Evolutionary conservation across 2,329 filamentous ascomycete species (phyloP).

Genomic region (Cladophialophora bantiana): DNA sequence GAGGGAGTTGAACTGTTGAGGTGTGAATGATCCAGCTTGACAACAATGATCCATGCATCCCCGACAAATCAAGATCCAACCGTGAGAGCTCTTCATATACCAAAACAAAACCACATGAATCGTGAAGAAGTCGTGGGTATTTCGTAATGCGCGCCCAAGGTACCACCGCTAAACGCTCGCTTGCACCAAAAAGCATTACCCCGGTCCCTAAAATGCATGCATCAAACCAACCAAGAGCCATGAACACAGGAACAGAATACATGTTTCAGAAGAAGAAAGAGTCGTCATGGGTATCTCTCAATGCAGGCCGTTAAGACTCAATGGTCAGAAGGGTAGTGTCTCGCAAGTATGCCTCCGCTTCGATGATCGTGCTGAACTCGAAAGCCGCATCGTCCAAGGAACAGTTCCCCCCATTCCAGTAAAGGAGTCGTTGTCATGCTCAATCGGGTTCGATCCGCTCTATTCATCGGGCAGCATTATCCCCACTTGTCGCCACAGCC

Average conservation of each 20-base stretch:
- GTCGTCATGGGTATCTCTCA: conserved; percentile 37
- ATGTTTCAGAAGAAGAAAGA: conserved; percentile 17
- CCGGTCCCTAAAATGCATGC: conserved; percentile 23
- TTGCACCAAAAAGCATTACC: conserved; percentile 22
- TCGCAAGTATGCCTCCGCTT: conserved; percentile 28
- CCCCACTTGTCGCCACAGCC: conserved; percentile 58
- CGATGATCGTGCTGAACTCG: conserved; percentile 18
- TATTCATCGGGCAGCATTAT: conserved; percentile 43
- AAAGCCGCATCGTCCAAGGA: conserved; percentile 7
- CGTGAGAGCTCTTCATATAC: conserved; percentile 4
- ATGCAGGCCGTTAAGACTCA: conserved; percentile 33
- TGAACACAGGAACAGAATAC: conserved; percentile 30
- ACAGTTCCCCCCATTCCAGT: conserved; percentile 8
- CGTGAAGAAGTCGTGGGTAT: conserved; percentile 30
- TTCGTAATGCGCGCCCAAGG: conserved; percentile 22
- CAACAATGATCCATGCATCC: not conserved
- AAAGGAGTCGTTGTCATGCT: conserved; percentile 10
- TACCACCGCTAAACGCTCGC: conserved; percentile 28
- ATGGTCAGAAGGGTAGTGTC: conserved; percentile 31
- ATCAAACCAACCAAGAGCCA: conserved; percentile 20
- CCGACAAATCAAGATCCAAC: not conserved
- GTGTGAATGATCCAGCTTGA: not conserved
- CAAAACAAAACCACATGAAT: conserved; percentile 19
- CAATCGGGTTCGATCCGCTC: not conserved
- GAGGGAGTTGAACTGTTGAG: conserved; percentile 14